phyloP scores from a whole-genome alignment of 108 stramenopile species.

The Nannochloropsis gaditana region DNA sequence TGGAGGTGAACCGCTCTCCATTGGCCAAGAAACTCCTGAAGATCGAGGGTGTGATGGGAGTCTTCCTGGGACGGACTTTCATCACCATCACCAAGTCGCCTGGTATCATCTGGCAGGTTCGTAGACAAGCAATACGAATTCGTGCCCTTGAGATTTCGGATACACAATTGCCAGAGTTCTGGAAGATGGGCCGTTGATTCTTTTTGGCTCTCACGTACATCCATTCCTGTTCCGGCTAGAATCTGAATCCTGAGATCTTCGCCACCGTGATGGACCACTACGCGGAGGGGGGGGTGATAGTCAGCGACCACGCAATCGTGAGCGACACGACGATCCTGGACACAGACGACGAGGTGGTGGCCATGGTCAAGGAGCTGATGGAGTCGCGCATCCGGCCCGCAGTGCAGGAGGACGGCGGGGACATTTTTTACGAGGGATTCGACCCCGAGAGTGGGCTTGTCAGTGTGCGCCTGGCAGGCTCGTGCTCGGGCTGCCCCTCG shows the following conservation, averaged over 20 bases:
- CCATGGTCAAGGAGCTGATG: conserved; percentile 97
- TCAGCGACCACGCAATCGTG: conserved; percentile 63
- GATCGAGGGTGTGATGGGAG: conserved; percentile 79
- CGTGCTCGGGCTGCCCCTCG: conserved; percentile 92
- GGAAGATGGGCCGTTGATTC: too few relatives aligned
- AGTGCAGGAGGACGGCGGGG: conserved; percentile 98
- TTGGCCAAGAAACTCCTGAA: conserved; percentile 69
- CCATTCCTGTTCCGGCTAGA: neutral
- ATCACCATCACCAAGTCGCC: conserved; percentile 86
- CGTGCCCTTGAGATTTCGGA: too few relatives aligned
- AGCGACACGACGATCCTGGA: conserved; percentile 90
- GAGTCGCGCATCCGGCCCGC: conserved; percentile 92
- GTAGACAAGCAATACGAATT: too few relatives aligned
- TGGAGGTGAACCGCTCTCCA: conserved; percentile 67
- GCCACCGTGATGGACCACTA: conserved; percentile 86
- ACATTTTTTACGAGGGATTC: conserved; percentile 85
- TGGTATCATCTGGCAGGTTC: neutral
- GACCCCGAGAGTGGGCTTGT: conserved; percentile 76
- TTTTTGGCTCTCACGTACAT: too few relatives aligned
- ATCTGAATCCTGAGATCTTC: conserved; percentile 74
- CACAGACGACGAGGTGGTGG: conserved; percentile 90
- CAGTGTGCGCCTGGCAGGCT: conserved; percentile 66
- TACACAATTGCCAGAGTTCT: too few relatives aligned
- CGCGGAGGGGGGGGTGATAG: conserved; percentile 57
- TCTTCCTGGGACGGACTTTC: conserved; percentile 86